A percentile compares a stretch with the other conserved stretches of the same genome.
phyloP scores from a whole-genome alignment of 176 grass and related monocot genomes.

The Juncus effusus region DNA sequence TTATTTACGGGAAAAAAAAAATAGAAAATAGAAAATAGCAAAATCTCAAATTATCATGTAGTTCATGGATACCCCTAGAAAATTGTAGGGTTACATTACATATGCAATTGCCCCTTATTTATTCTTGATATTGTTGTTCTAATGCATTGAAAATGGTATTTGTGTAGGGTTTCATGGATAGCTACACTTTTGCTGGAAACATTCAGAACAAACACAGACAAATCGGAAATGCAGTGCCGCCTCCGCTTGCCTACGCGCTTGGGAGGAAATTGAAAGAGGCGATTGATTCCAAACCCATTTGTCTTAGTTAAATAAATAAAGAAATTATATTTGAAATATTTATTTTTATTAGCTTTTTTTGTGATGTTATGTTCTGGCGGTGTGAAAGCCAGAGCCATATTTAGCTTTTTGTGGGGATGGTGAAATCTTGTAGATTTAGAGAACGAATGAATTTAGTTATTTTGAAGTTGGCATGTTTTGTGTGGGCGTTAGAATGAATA shows the following conservation, averaged over 20 bases:
- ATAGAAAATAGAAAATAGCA: background rate
- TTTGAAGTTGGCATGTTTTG: too few species aligned
- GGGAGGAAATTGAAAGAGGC: conserved; percentile 66
- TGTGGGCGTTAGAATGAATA: too few species aligned
- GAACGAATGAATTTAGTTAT: too few species aligned
- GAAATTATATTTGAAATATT: too few species aligned
- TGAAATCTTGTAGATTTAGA: too few species aligned
- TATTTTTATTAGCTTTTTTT: too few species aligned
- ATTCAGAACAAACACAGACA: conserved; percentile 71
- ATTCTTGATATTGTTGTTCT: background rate
- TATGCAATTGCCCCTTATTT: too few species aligned
- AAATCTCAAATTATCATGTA: background rate
- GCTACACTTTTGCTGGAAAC: conserved; percentile 58
- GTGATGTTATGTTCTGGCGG: too few species aligned
- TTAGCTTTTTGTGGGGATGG: too few species aligned
- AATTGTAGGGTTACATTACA: background rate
- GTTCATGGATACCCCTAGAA: background rate
- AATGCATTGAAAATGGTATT: conserved; percentile 16
- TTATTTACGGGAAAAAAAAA: background rate
- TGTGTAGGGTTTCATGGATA: conserved; percentile 60
- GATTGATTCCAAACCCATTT: conserved; percentile 15
- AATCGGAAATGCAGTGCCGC: conserved; percentile 81
- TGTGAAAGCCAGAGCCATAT: too few species aligned
- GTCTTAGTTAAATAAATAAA: too few species aligned
- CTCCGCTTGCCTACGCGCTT: conserved; percentile 64